Percentiles rank a stretch among this genome's conserved stretches.
Evolutionary conservation across 2,329 filamentous ascomycete species (phyloP).

Genomic region (Pseudopyrenochaeta lycopersici): DNA sequence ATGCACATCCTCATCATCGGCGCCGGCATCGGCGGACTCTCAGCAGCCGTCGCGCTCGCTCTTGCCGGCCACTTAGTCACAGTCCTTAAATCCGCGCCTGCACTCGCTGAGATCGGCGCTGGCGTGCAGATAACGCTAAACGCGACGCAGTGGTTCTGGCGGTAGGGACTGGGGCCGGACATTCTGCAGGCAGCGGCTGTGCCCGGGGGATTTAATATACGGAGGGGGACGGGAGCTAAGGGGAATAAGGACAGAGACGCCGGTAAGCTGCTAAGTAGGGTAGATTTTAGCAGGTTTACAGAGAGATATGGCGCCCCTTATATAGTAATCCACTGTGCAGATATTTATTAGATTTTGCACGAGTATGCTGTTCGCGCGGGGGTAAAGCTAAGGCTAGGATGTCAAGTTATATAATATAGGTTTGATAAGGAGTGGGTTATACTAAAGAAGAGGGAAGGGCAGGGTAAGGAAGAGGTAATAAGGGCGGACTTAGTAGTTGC

Average conservation of each 20-base stretch:
- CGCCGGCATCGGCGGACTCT: constrained; percentile 10
- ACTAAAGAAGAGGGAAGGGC: neutral
- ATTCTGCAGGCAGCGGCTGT: too few species aligned
- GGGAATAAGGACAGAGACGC: constrained; percentile 41
- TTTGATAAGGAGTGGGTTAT: constrained; percentile 19
- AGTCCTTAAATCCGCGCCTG: constrained; percentile 5
- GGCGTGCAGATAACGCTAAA: constrained; percentile 27
- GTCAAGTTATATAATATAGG: constrained; percentile 20
- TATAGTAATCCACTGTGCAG: constrained; percentile 23
- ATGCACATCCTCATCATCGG: constrained; percentile 11
- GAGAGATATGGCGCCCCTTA: constrained; percentile 22
- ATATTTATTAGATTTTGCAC: constrained; percentile 22
- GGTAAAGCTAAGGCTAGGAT: constrained; percentile 17
- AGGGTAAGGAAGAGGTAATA: constrained; percentile 8
- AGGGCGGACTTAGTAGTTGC: constrained; percentile 19
- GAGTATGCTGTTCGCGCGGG: constrained; percentile 16
- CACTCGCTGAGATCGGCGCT: constrained; percentile 15
- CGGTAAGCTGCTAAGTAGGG: constrained; percentile 11
- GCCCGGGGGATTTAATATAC: too few species aligned
- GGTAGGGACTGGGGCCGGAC: constrained; percentile 47
- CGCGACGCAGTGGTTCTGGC: constrained; percentile 55
- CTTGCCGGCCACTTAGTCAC: constrained; percentile 21
- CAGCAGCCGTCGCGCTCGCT: constrained; percentile 8
- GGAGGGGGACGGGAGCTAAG: too few species aligned
- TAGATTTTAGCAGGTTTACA: constrained; percentile 15